These are phyloP conservation scores for Trichoderma reesei DNA, from an alignment of 495 filamentous ascomycete species.

Conservation along the genomic window DNA sequence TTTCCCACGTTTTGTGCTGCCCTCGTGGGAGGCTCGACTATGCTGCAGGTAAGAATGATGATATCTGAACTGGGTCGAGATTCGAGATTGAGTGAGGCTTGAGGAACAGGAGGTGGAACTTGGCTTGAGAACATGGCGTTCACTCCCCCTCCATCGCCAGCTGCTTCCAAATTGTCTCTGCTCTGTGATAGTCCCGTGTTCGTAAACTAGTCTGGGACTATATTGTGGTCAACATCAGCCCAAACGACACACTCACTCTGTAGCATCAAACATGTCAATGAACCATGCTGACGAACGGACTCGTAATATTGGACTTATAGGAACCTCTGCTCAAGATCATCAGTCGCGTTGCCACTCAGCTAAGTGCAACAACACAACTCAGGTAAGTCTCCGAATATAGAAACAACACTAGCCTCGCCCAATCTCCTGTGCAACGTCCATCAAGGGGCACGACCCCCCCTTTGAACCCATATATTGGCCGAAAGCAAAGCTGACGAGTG, in stretches of 20 bases:
- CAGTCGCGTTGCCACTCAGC: conserved; percentile 1
- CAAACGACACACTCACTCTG: neutral
- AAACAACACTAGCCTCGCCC: neutral
- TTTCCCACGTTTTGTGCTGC: conserved; percentile 78
- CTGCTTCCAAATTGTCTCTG: neutral
- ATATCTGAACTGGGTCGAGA: neutral
- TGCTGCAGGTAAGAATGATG: conserved; percentile 48
- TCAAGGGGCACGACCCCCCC: neutral
- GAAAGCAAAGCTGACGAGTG: neutral
- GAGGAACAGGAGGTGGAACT: neutral
- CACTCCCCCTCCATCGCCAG: neutral
- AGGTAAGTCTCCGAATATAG: conserved; percentile 5
- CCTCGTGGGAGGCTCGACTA: conserved; percentile 65
- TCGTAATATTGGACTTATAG: neutral
- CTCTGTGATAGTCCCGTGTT: neutral
- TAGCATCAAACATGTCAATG: neutral
- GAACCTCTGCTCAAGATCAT: conserved; percentile 8
- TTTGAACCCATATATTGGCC: neutral
- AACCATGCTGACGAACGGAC: neutral
- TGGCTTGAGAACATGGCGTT: neutral
- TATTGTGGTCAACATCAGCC: neutral
- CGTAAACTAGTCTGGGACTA: neutral
- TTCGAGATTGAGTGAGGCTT: neutral
- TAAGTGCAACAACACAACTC: neutral
- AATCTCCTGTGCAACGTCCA: neutral